Base-by-base conservation (phyloP, 106 monocot species). In the Dioscorea zingiberensis region DNA sequence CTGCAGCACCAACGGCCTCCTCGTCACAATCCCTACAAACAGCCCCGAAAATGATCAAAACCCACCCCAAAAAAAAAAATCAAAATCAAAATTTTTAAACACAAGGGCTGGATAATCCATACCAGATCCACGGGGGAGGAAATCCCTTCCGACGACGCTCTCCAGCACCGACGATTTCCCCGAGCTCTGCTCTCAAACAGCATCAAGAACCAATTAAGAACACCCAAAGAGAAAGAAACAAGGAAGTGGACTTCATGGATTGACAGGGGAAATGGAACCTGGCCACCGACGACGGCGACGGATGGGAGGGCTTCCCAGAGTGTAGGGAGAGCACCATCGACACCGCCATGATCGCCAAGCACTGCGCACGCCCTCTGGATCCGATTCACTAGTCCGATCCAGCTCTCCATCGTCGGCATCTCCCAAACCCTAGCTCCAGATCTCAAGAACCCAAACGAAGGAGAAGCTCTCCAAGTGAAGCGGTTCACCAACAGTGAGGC, bases 1-100 rank as follows among this genome's bases (percentile, higher is more conserved):
- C 73, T 94, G 94, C 71, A 94, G 70, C 79, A 94, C 94, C 55
- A 94, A 65, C 32, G 94, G 94, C 65, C 94, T 82, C 79, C 94
- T 86, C 59, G 94, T 94, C 70, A 94, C 94, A 66, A 94, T 94
- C 22, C 94, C 94, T 94, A 63, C 25, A 22, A 9, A 21, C 47
- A 64, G 3, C 71, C 55, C 29, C 44, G 2, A 47, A 55, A 26
- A 68, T 60, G 62, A 69, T 13, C 7, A 47, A 32, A 69, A 59
- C 11, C 44, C 10, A 21, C 24, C 0, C n/a, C 45, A 22, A 17
- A 45, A 53, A 13, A 0, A n/a, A n/a, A n/a, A 19, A 5, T 30
- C 25, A 12, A 61, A 60, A n/a, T n/a, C n/a, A n/a, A n/a, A 21
- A 47, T 25, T 38, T 19, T 0, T n/a, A 67, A 11, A 76, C 44